Percentiles rank a stretch among this genome's conserved stretches.
Conservation (phyloP, 768 basidiomycete species). For the Pleurotus tuber-regium region DNA sequence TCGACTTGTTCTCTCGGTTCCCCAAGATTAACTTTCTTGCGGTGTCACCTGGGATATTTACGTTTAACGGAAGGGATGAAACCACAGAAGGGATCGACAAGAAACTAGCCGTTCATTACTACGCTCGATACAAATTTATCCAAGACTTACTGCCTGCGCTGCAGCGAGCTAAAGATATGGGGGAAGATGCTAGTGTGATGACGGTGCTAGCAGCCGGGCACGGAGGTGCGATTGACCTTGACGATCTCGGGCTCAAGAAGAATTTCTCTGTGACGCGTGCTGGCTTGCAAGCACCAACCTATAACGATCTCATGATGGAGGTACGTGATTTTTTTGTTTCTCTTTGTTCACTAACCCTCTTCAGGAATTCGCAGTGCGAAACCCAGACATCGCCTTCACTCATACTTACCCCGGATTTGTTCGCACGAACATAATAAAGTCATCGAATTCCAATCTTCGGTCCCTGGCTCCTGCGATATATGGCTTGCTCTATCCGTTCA, state of each 20-base stretch:
- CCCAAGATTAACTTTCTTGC: conserved; percentile 54
- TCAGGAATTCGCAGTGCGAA: conserved; percentile 28
- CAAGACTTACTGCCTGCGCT: conserved; percentile 44
- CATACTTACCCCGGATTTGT: conserved; percentile 32
- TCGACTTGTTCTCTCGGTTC: conserved; percentile 12
- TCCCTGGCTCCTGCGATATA: conserved; percentile 17
- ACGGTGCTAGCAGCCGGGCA: conserved; percentile 35
- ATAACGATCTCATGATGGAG: conserved; percentile 54
- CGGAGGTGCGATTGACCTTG: conserved; percentile 34
- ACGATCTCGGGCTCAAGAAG: conserved; percentile 51
- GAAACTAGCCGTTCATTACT: conserved; percentile 46
- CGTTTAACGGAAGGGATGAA: conserved; percentile 35
- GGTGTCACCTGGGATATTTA: conserved; percentile 41
- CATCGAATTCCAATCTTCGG: conserved; percentile 23
- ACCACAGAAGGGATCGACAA: conserved; percentile 44
- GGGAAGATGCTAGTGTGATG: conserved; percentile 49
- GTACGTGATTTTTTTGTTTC: conserved; percentile 23
- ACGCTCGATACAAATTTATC: conserved; percentile 49
- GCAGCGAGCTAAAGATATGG: conserved; percentile 31
- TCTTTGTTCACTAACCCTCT: neutral
- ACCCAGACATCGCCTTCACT: conserved; percentile 33
- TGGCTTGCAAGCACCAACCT: conserved; percentile 34
- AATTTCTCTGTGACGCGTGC: conserved; percentile 24
- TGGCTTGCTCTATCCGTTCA: conserved; percentile 23
- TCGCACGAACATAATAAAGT: conserved; percentile 27